A percentile compares a stretch with the other conserved stretches of the same genome.
These are phyloP conservation scores for Geranomyces variabilis DNA, from an alignment of 192 early-diverging fungal genomes.

Conservation along the genomic window DNA sequence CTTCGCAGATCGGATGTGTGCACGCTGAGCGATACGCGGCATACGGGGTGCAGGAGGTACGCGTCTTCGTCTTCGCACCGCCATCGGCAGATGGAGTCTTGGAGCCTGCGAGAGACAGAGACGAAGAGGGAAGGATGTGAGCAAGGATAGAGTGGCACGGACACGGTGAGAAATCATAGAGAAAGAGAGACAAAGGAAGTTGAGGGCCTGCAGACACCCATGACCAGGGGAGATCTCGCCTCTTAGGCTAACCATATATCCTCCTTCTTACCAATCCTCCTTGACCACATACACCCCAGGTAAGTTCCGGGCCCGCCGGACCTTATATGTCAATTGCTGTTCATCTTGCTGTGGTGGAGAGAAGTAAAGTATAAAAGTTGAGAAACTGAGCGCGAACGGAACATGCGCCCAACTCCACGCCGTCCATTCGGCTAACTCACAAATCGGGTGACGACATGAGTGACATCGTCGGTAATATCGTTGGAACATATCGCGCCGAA, in stretches of 20 bases:
- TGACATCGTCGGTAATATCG: conserved; percentile 65
- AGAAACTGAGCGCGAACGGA: too few species aligned
- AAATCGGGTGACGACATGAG: conserved; percentile 81
- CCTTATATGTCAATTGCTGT: conserved; percentile 40
- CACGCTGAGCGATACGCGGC: neutral
- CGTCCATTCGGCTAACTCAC: neutral
- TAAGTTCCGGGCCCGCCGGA: conserved; percentile 58
- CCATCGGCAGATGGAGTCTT: conserved; percentile 75
- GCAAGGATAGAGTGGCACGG: too few species aligned
- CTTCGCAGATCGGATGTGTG: neutral
- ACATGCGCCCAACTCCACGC: neutral
- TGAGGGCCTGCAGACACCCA: too few species aligned
- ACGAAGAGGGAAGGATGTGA: neutral
- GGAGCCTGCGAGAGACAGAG: conserved; percentile 53
- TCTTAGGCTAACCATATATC: too few species aligned
- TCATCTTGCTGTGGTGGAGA: conserved; percentile 3
- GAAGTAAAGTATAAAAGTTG: too few species aligned
- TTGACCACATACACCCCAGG: conserved; percentile 55
- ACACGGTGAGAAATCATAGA: too few species aligned
- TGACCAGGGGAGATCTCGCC: too few species aligned
- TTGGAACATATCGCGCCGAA: conserved; percentile 83
- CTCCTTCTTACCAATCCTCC: conserved; percentile 64
- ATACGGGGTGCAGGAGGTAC: conserved; percentile 58
- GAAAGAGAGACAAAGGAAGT: too few species aligned
- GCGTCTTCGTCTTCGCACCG: conserved; percentile 65